These are phyloP conservation scores for Schizophyllum amplum DNA, from an alignment of 1,284 basidiomycete genomes.

Conservation along the genomic window DNA sequence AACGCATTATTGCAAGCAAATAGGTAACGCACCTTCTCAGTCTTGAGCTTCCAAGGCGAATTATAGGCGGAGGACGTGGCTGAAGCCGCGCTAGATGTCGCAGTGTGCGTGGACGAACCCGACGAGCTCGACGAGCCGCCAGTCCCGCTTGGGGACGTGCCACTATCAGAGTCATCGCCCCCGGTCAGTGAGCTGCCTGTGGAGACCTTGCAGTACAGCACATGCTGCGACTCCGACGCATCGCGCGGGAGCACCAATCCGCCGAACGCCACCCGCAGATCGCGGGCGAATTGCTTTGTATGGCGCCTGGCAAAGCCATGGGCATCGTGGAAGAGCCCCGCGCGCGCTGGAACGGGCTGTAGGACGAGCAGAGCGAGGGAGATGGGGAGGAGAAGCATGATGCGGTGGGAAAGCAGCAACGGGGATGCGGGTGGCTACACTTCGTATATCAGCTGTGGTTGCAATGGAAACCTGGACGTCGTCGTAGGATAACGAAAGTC, in stretches of 20 bases:
- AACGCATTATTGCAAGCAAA: constrained; percentile 4
- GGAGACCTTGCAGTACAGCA: constrained; percentile 33
- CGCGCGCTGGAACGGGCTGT: constrained; percentile 5
- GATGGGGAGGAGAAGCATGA: constrained; percentile 4
- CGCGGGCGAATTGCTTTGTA: constrained; percentile 54
- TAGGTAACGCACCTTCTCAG: constrained; percentile 16
- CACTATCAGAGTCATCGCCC: constrained; percentile 9
- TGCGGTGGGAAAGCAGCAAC: neutral
- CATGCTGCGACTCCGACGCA: constrained; percentile 19
- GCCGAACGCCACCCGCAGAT: constrained; percentile 56
- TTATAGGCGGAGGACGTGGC: neutral
- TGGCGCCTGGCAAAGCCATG: constrained; percentile 23
- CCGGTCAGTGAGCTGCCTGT: constrained; percentile 18
- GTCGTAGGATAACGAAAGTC: neutral
- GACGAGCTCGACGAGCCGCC: constrained; percentile 27
- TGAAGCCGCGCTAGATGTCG: neutral
- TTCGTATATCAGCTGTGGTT: too few species aligned
- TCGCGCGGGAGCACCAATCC: constrained; percentile 32
- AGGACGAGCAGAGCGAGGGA: constrained; percentile 5
- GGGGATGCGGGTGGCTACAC: neutral
- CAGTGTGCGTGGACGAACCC: neutral
- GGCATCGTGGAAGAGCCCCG: neutral
- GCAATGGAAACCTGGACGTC: neutral
- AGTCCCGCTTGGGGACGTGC: constrained; percentile 11
- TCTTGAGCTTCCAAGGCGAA: neutral